These are phyloP conservation scores for Taphrina flavorubra DNA, from an alignment of 1,139 yeast species.

Conservation along the genomic window DNA sequence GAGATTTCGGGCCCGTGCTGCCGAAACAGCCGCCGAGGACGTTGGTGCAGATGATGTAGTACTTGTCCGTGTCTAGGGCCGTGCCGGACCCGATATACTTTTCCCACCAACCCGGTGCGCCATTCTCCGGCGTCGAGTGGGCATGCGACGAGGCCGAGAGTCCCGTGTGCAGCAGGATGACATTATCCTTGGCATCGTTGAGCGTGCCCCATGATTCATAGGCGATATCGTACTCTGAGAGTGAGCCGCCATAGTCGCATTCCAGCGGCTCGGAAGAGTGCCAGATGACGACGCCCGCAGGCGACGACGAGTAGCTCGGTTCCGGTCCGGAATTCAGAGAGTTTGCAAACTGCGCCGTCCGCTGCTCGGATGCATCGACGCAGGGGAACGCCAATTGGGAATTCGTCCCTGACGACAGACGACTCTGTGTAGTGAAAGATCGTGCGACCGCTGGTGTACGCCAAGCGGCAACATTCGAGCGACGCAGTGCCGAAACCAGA, in stretches of 20 bases:
- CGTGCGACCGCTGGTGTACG: not conserved
- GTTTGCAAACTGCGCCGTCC: constrained; percentile 54
- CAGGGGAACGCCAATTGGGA: constrained; percentile 84
- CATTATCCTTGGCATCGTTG: constrained; percentile 67
- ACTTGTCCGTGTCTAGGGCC: constrained; percentile 78
- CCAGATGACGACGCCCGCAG: constrained; percentile 50
- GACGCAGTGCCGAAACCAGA: not conserved
- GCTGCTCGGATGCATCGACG: constrained; percentile 73
- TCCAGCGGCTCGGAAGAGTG: constrained; percentile 74
- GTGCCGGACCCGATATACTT: constrained; percentile 84
- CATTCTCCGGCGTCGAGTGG: constrained; percentile 74
- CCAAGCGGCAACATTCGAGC: not conserved
- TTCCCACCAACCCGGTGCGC: constrained; percentile 95
- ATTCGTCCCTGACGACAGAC: constrained; percentile 52
- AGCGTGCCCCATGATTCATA: constrained; percentile 90
- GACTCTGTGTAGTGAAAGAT: not conserved
- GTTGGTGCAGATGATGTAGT: constrained; percentile 83
- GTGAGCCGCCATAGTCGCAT: constrained; percentile 79
- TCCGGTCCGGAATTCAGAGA: constrained; percentile 37
- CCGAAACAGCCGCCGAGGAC: constrained; percentile 95
- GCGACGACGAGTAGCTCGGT: constrained; percentile 37
- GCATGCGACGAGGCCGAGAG: constrained; percentile 94
- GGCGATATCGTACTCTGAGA: constrained; percentile 78
- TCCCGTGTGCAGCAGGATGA: constrained; percentile 85
- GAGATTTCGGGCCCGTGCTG: constrained; percentile 87